phyloP scores from a whole-genome alignment of 139 green algal species.

The Chlamydomonas applanata region DNA sequence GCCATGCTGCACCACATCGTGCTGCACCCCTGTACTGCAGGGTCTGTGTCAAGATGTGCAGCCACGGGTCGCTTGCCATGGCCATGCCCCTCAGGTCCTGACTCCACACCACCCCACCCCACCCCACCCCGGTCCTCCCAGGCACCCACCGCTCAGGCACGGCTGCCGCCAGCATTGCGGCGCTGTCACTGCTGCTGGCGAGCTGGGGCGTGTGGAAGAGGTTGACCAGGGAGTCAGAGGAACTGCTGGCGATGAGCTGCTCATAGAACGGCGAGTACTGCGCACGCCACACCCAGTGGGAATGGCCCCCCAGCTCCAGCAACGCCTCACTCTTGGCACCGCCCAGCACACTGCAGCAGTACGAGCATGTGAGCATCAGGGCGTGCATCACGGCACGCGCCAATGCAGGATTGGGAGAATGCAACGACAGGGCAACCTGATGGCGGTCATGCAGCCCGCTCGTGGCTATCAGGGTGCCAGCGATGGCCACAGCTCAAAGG shows the following conservation, averaged over 20 bases:
- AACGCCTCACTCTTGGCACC: slow-evolving; percentile 40
- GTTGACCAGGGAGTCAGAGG: slow-evolving; percentile 66
- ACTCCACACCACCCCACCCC: too few species aligned
- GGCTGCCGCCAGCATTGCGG: neutral
- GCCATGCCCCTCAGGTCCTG: too few species aligned
- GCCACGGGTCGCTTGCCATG: too few species aligned
- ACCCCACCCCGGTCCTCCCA: too few species aligned
- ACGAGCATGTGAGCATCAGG: too few species aligned
- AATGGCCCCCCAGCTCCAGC: slow-evolving; percentile 67
- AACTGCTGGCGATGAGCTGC: slow-evolving; percentile 64
- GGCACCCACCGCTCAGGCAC: too few species aligned
- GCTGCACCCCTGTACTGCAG: too few species aligned
- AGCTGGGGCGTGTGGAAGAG: slow-evolving; percentile 58
- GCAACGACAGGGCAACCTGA: neutral
- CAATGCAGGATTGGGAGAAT: too few species aligned
- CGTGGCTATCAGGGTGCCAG: neutral
- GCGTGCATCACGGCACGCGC: too few species aligned
- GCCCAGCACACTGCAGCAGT: slow-evolving; percentile 36
- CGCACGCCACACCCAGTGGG: slow-evolving; percentile 81
- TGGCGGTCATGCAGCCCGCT: neutral
- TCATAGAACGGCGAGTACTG: slow-evolving; percentile 71
- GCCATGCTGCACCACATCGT: too few species aligned
- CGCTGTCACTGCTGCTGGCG: neutral
- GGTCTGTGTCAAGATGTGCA: too few species aligned
- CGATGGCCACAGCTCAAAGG: too few species aligned